phyloP scores from a whole-genome alignment of 1,139 yeast species.

The Geotrichum phurueaensis region DNA sequence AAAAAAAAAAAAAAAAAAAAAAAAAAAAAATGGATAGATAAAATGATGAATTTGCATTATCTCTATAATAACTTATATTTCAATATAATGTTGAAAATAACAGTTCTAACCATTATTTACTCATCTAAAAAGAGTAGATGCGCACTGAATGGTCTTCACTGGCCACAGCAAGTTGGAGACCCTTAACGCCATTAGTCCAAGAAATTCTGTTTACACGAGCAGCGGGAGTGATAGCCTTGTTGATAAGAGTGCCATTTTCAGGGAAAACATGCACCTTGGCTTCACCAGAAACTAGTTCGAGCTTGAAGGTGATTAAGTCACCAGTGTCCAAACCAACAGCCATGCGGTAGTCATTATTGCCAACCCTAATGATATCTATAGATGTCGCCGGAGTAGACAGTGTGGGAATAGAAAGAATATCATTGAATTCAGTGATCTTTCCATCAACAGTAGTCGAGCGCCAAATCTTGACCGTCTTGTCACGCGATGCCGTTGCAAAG shows the following conservation, averaged over 20 bases:
- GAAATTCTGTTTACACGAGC: constrained; percentile 53
- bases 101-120: neutral
- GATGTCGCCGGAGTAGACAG: constrained; percentile 59
- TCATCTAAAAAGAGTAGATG: constrained; percentile 12
- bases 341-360: constrained; percentile 36
- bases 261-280: constrained; percentile 35
- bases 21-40: too few species aligned
- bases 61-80: neutral
- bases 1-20: too few species aligned
- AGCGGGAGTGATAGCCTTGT: constrained; percentile 45
- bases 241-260: neutral
- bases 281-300: constrained; percentile 19
- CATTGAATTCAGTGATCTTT: constrained; percentile 20
- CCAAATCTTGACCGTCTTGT: constrained; percentile 76
- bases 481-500: constrained; percentile 86
- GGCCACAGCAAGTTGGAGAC: constrained; percentile 50
- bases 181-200: constrained; percentile 41
- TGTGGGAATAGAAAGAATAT: constrained; percentile 29
- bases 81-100: neutral
- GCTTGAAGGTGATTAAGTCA: constrained; percentile 29
- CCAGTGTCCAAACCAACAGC: constrained; percentile 78
- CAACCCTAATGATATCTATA: constrained; percentile 42
- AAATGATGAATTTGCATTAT: neutral
- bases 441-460: constrained; percentile 26
- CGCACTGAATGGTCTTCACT: constrained; percentile 62